Conservation (phyloP, 257 asterid genomes). For the Apocynum venetum region DNA sequence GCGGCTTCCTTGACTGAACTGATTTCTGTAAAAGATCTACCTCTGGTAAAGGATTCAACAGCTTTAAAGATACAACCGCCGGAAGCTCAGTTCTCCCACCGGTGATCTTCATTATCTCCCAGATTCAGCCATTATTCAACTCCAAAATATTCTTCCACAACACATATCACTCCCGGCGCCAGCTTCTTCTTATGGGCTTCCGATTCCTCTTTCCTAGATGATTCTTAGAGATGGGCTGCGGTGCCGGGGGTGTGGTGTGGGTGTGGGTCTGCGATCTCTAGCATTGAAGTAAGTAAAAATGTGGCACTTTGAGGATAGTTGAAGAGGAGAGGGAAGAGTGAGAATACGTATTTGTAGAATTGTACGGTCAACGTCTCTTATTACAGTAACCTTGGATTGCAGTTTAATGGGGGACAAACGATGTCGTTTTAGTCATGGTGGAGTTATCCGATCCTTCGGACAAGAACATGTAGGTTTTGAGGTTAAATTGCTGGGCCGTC, state of each 20-base stretch:
- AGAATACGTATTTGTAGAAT: conserved; percentile 9
- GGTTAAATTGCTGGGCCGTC: conserved; percentile 15
- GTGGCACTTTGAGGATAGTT: neutral
- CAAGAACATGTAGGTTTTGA: neutral
- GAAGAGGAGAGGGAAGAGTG: neutral
- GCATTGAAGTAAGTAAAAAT: conserved; percentile 1
- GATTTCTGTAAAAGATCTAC: conserved; percentile 41
- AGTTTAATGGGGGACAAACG: neutral
- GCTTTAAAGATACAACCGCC: conserved; percentile 11
- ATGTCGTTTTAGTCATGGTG: neutral
- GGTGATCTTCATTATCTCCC: conserved; percentile 46
- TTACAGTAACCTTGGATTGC: conserved; percentile 21
- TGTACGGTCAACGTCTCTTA: conserved; percentile 45
- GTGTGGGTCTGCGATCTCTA: conserved; percentile 18
- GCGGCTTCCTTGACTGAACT: conserved; percentile 24
- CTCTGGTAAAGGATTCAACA: conserved; percentile 20
- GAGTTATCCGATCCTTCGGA: neutral
- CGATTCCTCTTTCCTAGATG: neutral
- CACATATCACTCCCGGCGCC: neutral
- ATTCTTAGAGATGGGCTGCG: neutral
- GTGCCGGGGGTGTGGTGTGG: neutral
- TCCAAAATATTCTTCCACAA: neutral
- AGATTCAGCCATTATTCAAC: conserved; percentile 37
- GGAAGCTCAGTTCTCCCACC: conserved; percentile 23
- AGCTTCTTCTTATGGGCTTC: neutral